These are phyloP conservation scores for Sclerotinia trifoliorum DNA, from an alignment of 2,329 filamentous ascomycete genomes.

Conservation along the genomic window DNA sequence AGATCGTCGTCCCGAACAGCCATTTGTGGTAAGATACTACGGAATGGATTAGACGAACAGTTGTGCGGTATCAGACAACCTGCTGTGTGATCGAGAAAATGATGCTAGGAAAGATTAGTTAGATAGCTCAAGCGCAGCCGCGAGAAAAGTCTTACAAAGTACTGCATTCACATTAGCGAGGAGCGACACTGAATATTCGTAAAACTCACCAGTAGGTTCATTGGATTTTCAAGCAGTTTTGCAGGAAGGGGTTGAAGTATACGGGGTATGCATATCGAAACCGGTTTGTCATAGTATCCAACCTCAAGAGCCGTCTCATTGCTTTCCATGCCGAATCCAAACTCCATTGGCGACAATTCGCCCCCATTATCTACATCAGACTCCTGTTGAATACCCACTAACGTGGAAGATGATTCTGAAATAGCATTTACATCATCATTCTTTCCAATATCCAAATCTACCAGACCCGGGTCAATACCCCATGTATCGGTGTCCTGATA, in stretches of 20 bases:
- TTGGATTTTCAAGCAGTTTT: constrained; percentile 66
- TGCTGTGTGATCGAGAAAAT: constrained; percentile 77
- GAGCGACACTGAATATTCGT: neutral
- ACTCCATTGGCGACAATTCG: constrained; percentile 45
- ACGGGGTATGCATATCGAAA: constrained; percentile 56
- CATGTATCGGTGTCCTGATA: constrained; percentile 52
- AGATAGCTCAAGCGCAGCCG: constrained; percentile 2
- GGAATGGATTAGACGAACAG: constrained; percentile 53
- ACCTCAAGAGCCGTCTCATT: constrained; percentile 55
- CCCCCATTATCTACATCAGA: constrained; percentile 15
- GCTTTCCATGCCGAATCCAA: constrained; percentile 49
- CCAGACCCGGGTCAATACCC: constrained; percentile 68
- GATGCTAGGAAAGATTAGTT: constrained; percentile 43
- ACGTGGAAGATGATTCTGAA: constrained; percentile 46
- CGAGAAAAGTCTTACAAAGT: constrained; percentile 46
- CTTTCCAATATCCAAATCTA: constrained; percentile 66
- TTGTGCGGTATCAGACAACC: constrained; percentile 55
- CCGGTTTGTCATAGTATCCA: constrained; percentile 69
- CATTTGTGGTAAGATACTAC: constrained; percentile 55
- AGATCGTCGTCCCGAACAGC: constrained; percentile 68
- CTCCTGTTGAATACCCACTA: constrained; percentile 38
- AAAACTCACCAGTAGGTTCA: constrained; percentile 62
- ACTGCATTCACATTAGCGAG: constrained; percentile 40
- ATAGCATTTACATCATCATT: constrained; percentile 72
- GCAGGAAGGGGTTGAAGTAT: constrained; percentile 50